Conservation (phyloP, 2,329 filamentous ascomycete genomes). For the Stachybotrys chartarum region DNA sequence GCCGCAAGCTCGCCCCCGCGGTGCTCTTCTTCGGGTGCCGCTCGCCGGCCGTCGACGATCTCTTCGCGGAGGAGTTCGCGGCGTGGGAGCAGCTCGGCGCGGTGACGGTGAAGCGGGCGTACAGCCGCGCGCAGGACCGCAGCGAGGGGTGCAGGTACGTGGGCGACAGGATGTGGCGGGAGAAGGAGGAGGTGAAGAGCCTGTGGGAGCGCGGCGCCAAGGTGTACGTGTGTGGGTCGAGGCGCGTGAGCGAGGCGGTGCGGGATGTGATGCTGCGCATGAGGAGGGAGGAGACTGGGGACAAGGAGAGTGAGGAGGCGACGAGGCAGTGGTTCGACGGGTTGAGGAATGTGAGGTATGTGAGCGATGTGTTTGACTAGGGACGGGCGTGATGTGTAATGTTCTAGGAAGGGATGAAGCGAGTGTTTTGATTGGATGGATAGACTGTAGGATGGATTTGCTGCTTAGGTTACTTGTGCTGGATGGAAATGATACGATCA, state of each 20-base stretch:
- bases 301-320: conserved; percentile 20
- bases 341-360: conserved; percentile 43
- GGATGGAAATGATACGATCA: no score
- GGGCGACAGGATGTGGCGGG: conserved; percentile 26
- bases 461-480: no score
- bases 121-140: conserved; percentile 29
- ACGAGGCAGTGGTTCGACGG: conserved; percentile 36
- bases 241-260: conserved; percentile 28
- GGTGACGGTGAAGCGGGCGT: conserved; percentile 54
- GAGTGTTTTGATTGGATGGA: background rate
- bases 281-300: background rate
- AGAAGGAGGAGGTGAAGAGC: conserved; percentile 17
- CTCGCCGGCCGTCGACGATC: conserved; percentile 43
- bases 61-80: conserved; percentile 53
- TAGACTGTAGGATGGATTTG: background rate
- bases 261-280: conserved; percentile 8
- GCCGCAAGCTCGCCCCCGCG: conserved; percentile 49
- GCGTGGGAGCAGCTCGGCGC: conserved; percentile 54
- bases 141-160: conserved; percentile 33
- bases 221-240: conserved; percentile 55
- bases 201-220: conserved; percentile 33
- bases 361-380: conserved; percentile 52
- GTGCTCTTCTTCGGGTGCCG: conserved; percentile 62
- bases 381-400: background rate
- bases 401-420: background rate